phyloP scores from a whole-genome alignment of 805 yeast species.

The Kuraishia piskuri region DNA sequence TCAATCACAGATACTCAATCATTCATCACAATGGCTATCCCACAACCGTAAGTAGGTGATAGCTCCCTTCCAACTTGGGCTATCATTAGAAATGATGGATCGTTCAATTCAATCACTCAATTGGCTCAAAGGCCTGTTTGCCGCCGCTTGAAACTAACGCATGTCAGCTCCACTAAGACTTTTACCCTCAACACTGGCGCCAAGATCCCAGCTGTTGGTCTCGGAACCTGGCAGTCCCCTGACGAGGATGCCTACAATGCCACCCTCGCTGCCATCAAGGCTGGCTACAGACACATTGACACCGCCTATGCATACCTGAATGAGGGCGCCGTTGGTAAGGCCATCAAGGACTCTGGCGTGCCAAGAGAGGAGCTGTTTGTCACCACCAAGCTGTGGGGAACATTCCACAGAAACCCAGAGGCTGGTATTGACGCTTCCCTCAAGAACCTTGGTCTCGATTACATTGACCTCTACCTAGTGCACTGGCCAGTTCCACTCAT shows the following conservation, averaged over 20 bases:
- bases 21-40: too few relatives aligned
- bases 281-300: slow-evolving; percentile 68
- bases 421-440: slow-evolving; percentile 44
- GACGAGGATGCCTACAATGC: slow-evolving; percentile 40
- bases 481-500: slow-evolving; percentile 56
- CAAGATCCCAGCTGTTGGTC: slow-evolving; percentile 55
- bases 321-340: slow-evolving; percentile 63
- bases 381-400: slow-evolving; percentile 57
- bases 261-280: slow-evolving; percentile 51
- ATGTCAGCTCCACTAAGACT: slow-evolving; percentile 5
- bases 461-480: slow-evolving; percentile 56
- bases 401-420: slow-evolving; percentile 28
- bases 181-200: slow-evolving; percentile 49
- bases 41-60: too few relatives aligned
- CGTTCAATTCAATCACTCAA: too few relatives aligned
- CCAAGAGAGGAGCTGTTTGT: slow-evolving; percentile 46
- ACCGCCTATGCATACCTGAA: slow-evolving; percentile 65
- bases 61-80: too few relatives aligned
- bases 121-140: too few relatives aligned
- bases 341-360: slow-evolving; percentile 33
- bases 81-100: too few relatives aligned
- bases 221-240: slow-evolving; percentile 66
- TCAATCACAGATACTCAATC: too few relatives aligned
- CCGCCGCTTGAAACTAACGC: background rate
- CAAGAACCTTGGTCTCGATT: slow-evolving; percentile 42